A percentile compares a stretch with the other conserved stretches of the same genome.
Evolutionary conservation across 768 basidiomycete species (phyloP).

Genomic region (Hypsizygus marmoreus): DNA sequence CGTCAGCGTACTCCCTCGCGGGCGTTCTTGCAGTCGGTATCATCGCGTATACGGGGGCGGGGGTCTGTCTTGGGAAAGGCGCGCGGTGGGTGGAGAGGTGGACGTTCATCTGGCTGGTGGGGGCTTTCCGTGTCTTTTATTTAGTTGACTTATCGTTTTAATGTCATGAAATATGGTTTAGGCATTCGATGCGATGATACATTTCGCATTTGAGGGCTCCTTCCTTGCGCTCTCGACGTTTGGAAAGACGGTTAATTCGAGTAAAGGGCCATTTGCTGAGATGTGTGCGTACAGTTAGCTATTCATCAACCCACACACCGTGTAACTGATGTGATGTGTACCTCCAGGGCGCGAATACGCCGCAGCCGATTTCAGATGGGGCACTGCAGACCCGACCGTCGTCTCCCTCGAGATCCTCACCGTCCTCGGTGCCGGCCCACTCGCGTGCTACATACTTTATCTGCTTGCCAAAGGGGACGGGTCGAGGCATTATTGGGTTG

Average conservation of each 20-base stretch:
- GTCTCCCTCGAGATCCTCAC: constrained; percentile 85
- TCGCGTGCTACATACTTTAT: constrained; percentile 72
- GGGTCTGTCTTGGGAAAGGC: constrained; percentile 61
- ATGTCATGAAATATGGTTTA: neutral
- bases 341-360: constrained; percentile 78
- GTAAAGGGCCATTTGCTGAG: constrained; percentile 67
- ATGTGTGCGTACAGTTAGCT: constrained; percentile 57
- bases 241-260: constrained; percentile 70
- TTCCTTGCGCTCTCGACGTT: constrained; percentile 80
- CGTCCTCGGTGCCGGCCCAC: constrained; percentile 73
- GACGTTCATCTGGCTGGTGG: constrained; percentile 80
- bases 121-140: constrained; percentile 24
- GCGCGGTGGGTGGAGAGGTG: constrained; percentile 64
- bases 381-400: constrained; percentile 72
- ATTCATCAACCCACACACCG: neutral
- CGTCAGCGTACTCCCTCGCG: constrained; percentile 64
- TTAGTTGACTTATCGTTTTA: constrained; percentile 1
- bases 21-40: constrained; percentile 55
- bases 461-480: constrained; percentile 67
- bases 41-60: constrained; percentile 54
- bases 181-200: constrained; percentile 82
- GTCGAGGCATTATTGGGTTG: constrained; percentile 76
- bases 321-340: neutral
- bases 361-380: constrained; percentile 82
- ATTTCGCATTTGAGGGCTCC: constrained; percentile 78